Base-by-base conservation (phyloP, 1,139 yeast genomes). In the Dujonia santamariae region DNA sequence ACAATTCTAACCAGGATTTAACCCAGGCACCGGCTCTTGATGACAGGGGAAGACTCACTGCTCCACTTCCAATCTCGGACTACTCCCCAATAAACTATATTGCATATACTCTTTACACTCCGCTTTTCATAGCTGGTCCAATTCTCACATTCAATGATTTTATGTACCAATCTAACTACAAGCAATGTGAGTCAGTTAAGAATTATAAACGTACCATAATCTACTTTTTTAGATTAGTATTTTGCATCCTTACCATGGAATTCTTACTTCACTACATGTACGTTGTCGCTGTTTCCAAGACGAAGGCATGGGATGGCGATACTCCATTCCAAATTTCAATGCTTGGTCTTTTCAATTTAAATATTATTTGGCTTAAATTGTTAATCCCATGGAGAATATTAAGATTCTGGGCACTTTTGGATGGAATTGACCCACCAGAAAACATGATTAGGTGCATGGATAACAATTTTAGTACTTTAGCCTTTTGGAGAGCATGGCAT, bases 401-500 rank as follows among this genome's bases (percentile, higher is more conserved):
- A 63, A 68, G 99, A 43, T 67, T 92, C 48, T 94, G 99, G 98
- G 76, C 94, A 7, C 63, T 94, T 42, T 51, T 86, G 13, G 98
- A 94, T 59, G 87, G 87, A 1, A 86, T 92, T 37, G 98, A 92
- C 53, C 87, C 97, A 0, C 97, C 98, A 2, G 99, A 94, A 54
- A 94, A 94, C 52, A 94, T 94, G 98, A 80, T 94, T 38, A 70
- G 99, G 38, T 90, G 98, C 54, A 87, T 94, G 78, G 85, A 87
- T 56, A 87, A 94, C 58, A 94, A 92, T 58, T 92, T 83, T 56
- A 84, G 95, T 18, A 94, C 97, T 0, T 59, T 86, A 42, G 88
- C 95, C 8, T 94, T 94, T 56, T 94, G 99, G 99, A 75, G 98
- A 52, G 95, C 97, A 2, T 94, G 99, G 99, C 99, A 94, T 56